Conservation (phyloP, 75 land plant genomes). For the Pinus taeda region DNA sequence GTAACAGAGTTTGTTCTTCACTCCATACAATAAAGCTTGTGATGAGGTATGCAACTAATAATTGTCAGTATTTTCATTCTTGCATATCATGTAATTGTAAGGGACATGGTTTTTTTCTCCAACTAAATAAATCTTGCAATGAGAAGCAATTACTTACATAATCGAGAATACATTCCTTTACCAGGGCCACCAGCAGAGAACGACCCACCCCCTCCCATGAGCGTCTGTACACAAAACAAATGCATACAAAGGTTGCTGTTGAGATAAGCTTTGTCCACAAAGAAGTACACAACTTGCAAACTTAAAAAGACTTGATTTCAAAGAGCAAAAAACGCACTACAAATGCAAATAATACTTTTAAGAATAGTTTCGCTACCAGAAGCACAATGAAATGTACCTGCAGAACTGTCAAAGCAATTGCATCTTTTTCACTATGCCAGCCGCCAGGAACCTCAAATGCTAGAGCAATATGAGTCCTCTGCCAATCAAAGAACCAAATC, state of each 20-base stretch:
- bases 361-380: neutral
- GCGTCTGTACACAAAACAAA: conserved; percentile 45
- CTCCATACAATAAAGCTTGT: neutral
- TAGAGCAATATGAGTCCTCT: conserved; percentile 86
- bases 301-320: neutral
- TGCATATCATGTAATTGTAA: neutral
- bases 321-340: neutral
- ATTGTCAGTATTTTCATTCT: neutral
- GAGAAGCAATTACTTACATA: conserved; percentile 59
- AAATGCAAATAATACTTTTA: neutral
- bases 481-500: conserved; percentile 14
- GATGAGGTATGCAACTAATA: neutral
- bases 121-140: neutral
- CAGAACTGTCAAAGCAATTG: conserved; percentile 74
- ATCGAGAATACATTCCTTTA: conserved; percentile 95
- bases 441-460: conserved; percentile 99
- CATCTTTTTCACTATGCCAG: conserved; percentile 86
- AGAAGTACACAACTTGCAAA: neutral
- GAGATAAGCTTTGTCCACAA: neutral
- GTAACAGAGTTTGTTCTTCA: neutral
- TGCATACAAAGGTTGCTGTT: neutral
- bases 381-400: conserved; percentile 43
- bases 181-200: conserved; percentile 99
- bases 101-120: neutral
- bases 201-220: conserved; percentile 96